Base-by-base conservation (phyloP, 2,329 filamentous ascomycete species). In the Herpotrichia juniperi region DNA sequence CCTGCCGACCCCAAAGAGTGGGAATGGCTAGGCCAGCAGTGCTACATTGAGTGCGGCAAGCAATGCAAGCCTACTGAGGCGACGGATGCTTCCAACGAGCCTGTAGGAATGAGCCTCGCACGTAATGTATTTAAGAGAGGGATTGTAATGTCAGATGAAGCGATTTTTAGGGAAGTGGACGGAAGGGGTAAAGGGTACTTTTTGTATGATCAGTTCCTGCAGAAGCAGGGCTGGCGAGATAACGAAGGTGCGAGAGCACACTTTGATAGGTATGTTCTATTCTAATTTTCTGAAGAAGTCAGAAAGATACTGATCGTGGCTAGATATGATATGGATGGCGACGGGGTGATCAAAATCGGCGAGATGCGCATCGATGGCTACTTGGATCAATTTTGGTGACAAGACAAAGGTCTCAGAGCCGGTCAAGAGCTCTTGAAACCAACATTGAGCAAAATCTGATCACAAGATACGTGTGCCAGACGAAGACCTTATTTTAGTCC, bases 241-340 rank as follows among this genome's bases (percentile, higher is more conserved):
- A 35, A 10, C 7, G 24, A 24, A 22, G 37, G 17, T n/a, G 37
- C 35, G 9, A 49, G 26, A 6, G 17, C 37, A 16, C 37, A 34
- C 24, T 49, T 49, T 19, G 37, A 49, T 39, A 49, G 39, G 47
- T 43, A 49, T 42, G 47, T 37, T 2, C n/a, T n/a, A n/a, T n/a
- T 19, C 8, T 1, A 4, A 49, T 49, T 28, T 1, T 17, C 10
- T 43, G 16, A 5, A 7, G 12, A 11, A 9, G 17, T 28, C 5
- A n/a, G 9, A 10, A 16, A 26, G 5, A 40, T 32, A 31, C 35
- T 44, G 16, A 44, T n/a, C n/a, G 2, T 17, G 35, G 1, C n/a
- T 9, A 17, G 47, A 34, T 16, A 37, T 37, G 34, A 37, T 12
- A 19, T 37, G 4, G 21, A 37, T 37, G 34, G 44, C 28, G 31